These are phyloP conservation scores for Pestalotiopsis sp. DNA, from an alignment of 2,329 filamentous ascomycete species.

Conservation along the genomic window DNA sequence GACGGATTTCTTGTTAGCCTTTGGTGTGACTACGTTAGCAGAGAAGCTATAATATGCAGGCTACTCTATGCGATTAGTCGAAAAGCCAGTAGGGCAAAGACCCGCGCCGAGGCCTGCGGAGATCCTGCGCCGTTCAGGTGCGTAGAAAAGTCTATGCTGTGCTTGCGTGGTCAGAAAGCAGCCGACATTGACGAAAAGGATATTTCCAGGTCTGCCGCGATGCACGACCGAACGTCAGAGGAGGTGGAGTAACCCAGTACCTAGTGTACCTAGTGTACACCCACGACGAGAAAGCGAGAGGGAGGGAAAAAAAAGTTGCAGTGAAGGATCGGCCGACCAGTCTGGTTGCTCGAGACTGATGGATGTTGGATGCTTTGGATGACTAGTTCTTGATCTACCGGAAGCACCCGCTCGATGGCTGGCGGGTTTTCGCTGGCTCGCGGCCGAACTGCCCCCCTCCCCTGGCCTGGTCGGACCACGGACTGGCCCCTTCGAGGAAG, in stretches of 20 bases:
- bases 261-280: neutral
- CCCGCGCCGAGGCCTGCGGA: no score
- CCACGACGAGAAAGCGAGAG: no score
- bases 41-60: neutral
- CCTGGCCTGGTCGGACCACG: neutral
- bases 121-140: slow-evolving; percentile 1
- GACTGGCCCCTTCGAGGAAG: neutral
- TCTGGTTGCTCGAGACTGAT: neutral
- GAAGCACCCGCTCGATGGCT: slow-evolving; percentile 5
- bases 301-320: neutral
- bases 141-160: slow-evolving; percentile 7
- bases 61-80: neutral
- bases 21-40: neutral
- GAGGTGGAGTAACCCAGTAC: neutral
- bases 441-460: neutral
- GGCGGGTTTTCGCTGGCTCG: neutral
- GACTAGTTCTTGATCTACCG: slow-evolving; percentile 8
- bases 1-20: neutral
- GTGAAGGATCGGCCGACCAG: slow-evolving; percentile 3
- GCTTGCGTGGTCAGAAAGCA: slow-evolving; percentile 7
- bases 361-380: neutral
- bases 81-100: neutral
- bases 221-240: neutral
- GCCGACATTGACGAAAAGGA: neutral
- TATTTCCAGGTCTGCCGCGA: neutral